Evolutionary conservation across 2,329 filamentous ascomycete species (phyloP).

Genomic region (Venturia asperata): DNA sequence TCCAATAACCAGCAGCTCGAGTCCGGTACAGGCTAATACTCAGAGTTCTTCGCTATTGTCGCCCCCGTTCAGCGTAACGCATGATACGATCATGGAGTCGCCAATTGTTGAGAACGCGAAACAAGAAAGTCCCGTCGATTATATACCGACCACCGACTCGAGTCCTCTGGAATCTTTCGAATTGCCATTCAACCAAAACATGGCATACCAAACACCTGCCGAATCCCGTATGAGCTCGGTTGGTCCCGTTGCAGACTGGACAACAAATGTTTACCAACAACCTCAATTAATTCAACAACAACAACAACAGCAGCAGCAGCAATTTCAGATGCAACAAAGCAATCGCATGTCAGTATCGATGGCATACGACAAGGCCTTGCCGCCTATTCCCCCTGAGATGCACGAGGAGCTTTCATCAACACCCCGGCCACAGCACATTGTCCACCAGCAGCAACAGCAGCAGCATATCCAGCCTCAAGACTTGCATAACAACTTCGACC

Average conservation of each 20-base stretch:
- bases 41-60: conserved; percentile 9
- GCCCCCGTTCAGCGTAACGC: conserved; percentile 17
- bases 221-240: conserved; percentile 18
- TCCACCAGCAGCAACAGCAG: conserved; percentile 5
- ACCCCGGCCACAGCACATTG: conserved; percentile 8
- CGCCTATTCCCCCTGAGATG: conserved; percentile 16
- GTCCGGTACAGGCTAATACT: not conserved
- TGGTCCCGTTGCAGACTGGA: conserved; percentile 16
- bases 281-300: conserved; percentile 5
- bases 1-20: conserved; percentile 13
- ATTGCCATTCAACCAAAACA: conserved; percentile 12
- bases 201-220: conserved; percentile 15
- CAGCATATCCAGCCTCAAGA: conserved; percentile 14
- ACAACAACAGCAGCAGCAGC: conserved; percentile 14
- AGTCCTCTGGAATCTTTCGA: conserved; percentile 17
- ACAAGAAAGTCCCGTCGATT: conserved; percentile 9
- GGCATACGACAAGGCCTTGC: conserved; percentile 16
- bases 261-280: conserved; percentile 11
- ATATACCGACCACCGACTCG: conserved; percentile 12
- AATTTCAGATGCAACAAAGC: conserved; percentile 14
- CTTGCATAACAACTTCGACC: conserved; percentile 2
- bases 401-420: conserved; percentile 9
- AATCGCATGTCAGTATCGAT: conserved; percentile 17
- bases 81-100: conserved; percentile 18
- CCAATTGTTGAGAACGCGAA: not conserved